These are phyloP conservation scores for Pichia occidentalis DNA, from an alignment of 805 yeast genomes.

Conservation along the genomic window DNA sequence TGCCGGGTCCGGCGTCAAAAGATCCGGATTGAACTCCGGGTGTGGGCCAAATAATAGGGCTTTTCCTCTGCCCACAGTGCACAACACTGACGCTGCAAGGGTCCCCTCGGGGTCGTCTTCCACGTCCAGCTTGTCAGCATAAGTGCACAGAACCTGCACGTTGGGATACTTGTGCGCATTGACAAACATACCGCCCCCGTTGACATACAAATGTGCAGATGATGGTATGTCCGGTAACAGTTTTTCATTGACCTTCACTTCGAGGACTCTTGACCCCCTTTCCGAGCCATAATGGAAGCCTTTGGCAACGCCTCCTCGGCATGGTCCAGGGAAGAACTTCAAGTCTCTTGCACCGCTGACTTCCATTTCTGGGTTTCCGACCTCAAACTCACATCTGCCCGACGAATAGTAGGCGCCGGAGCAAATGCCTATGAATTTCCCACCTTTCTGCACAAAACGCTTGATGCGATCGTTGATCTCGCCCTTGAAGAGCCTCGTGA, in stretches of 20 bases:
- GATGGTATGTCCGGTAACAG: conserved; percentile 25
- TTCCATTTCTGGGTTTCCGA: conserved; percentile 61
- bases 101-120: conserved; percentile 24
- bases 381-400: conserved; percentile 73
- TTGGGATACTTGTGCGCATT: conserved; percentile 56
- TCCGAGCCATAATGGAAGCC: conserved; percentile 81
- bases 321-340: conserved; percentile 72
- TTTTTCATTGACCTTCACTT: conserved; percentile 34
- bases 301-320: conserved; percentile 71
- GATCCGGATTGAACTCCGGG: conserved; percentile 71
- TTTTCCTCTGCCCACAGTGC: conserved; percentile 65
- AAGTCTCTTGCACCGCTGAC: conserved; percentile 84
- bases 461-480: conserved; percentile 53
- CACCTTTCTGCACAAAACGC: conserved; percentile 70
- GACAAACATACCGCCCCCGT: conserved; percentile 87
- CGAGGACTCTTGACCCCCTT: conserved; percentile 62
- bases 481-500: conserved; percentile 68
- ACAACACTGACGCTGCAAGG: conserved; percentile 66
- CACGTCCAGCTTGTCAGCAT: conserved; percentile 51
- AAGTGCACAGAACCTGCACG: conserved; percentile 71
- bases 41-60: conserved; percentile 81
- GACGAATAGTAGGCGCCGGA: conserved; percentile 93
- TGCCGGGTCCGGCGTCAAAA: conserved; percentile 32
- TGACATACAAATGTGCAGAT: conserved; percentile 47
- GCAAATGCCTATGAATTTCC: conserved; percentile 80